Evolutionary conservation across 768 basidiomycete species (phyloP).

Genomic region (Xerocomus brunneocitrinus): DNA sequence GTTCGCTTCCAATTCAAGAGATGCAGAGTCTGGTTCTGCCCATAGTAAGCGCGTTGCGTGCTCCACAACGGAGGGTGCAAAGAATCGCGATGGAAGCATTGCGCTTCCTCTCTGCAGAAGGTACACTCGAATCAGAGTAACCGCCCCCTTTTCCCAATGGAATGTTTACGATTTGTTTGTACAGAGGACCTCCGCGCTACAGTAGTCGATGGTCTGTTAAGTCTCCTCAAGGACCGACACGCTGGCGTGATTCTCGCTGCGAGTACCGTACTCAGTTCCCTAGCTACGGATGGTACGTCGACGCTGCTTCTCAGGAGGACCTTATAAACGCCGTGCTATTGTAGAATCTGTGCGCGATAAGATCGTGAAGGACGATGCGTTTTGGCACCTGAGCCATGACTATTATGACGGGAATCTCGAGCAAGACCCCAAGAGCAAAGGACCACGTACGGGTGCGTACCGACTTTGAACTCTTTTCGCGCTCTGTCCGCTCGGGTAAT

Average conservation of each 20-base stretch:
- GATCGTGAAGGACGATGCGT: conserved; percentile 9
- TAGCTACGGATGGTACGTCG: conserved; percentile 16
- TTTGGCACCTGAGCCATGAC: conserved; percentile 17
- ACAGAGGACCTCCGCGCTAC: conserved; percentile 9
- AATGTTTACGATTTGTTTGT: background rate
- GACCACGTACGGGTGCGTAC: conserved; percentile 12
- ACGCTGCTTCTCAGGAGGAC: background rate
- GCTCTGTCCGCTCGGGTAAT: background rate
- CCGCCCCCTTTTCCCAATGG: background rate
- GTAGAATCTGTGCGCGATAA: conserved; percentile 16
- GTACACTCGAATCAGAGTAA: background rate
- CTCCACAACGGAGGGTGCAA: conserved; percentile 16
- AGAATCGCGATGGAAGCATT: conserved; percentile 12
- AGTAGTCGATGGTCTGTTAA: conserved; percentile 11
- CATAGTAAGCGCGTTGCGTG: conserved; percentile 14
- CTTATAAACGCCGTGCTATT: background rate
- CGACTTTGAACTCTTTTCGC: background rate
- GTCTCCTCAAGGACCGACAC: conserved; percentile 14
- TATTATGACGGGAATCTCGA: conserved; percentile 18
- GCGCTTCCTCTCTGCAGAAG: conserved; percentile 11
- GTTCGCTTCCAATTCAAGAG: conserved; percentile 1
- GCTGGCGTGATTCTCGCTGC: conserved; percentile 15
- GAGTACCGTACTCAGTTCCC: conserved; percentile 10
- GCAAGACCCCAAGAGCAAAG: conserved; percentile 10
- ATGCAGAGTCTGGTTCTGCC: conserved; percentile 4